Evolutionary conservation across 2,329 filamentous ascomycete genomes (phyloP), one percentile per base, ranked within the genome.

Genomic region (Xylariaceae sp.): DNA sequence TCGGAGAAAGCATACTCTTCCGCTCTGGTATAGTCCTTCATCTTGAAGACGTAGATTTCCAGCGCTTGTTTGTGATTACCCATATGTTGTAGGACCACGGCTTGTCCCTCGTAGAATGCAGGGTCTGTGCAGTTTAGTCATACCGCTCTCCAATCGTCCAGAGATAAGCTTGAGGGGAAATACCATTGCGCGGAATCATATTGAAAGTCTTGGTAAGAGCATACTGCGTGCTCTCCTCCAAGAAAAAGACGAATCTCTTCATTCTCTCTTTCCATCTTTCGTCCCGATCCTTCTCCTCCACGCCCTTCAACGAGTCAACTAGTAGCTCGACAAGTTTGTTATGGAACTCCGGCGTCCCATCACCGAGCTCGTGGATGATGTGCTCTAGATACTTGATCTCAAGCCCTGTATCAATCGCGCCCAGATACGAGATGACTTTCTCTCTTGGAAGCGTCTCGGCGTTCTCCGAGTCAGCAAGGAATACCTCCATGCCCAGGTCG

Each of bases 11-110:
- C 83, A 54, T 73, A 96, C 86, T 96, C 90, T 78, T 99, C 94
- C 31, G 94, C 94, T 69, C 96, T 97, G 11, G 73, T 75, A 55
- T 89, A 92, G 66, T 96, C 86, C 58, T 87, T 75, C 67, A 99
- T 81, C 67, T 92, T 94, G 71, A 96, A 99, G 27, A 97, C 92
- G 66, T 96, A 99, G 45, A 99, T 96, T 65, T 94, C 87, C n/a
- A 99, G 74, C 0, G 94, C 94, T 69, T 97, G 90, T 65, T 90
- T 91, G 71, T 99, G 91, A 61, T 92, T 87, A 6, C 89, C 90
- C 89, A 97, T 96, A 60, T 94, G 95, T 68, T 89, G 90, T 36
- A 97, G 81, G 17, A 97, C 85, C 40, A 97, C 86, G 6, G 94
- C 94, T 53, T 92, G 85, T 2, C 90, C 84, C 66, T 97, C 92